These are phyloP conservation scores for Ormosia semicastrata DNA, from an alignment of 306 rosid species.

Conservation along the genomic window DNA sequence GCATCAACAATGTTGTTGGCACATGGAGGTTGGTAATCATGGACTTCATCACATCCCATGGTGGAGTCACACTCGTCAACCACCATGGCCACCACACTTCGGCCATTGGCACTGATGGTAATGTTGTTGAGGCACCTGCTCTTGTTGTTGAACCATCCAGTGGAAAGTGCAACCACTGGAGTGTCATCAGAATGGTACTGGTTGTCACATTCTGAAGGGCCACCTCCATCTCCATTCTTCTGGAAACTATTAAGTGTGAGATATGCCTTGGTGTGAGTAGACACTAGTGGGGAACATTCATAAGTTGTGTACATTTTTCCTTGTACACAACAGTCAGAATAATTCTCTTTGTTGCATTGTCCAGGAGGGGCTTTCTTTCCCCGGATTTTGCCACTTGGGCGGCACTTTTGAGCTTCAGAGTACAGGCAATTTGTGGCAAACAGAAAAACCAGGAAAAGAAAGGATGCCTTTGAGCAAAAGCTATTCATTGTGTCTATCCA, in stretches of 20 bases:
- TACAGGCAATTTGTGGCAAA: background rate
- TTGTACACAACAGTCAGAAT: background rate
- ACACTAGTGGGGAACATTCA: too few relatives aligned
- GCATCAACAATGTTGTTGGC: slow-evolving; percentile 7
- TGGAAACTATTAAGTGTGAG: too few relatives aligned
- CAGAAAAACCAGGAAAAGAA: background rate
- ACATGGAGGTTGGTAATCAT: slow-evolving; percentile 36
- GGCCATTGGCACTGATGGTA: slow-evolving; percentile 24
- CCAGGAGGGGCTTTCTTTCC: too few relatives aligned
- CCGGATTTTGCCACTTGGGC: slow-evolving; percentile 14
- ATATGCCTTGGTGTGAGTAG: too few relatives aligned
- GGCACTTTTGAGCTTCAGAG: slow-evolving; percentile 27
- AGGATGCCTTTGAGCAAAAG: background rate
- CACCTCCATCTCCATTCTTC: too few relatives aligned
- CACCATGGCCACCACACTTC: slow-evolving; percentile 34
- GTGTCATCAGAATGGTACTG: slow-evolving; percentile 18
- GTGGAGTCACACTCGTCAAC: slow-evolving; percentile 45
- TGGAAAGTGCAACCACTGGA: slow-evolving; percentile 28
- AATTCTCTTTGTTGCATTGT: background rate
- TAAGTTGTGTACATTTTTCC: too few relatives aligned
- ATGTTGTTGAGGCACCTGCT: background rate
- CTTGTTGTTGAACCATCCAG: slow-evolving; percentile 35
- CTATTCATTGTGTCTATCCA: background rate
- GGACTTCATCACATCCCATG: slow-evolving; percentile 32
- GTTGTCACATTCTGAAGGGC: too few relatives aligned